Evolutionary conservation across 331 rosid genomes (phyloP).

Genomic region (Acacia pycnantha): DNA sequence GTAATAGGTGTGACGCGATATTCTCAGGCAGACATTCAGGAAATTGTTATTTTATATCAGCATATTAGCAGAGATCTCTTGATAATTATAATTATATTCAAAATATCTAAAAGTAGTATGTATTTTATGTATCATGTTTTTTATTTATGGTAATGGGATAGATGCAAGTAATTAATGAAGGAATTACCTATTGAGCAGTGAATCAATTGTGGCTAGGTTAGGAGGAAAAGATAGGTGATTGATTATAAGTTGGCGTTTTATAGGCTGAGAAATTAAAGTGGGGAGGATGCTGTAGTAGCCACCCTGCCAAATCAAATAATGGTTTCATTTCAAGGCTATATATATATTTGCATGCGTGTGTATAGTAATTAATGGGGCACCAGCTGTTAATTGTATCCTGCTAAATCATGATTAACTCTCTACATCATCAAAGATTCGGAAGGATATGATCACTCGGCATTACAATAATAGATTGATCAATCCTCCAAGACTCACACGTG

Average conservation of each 20-base stretch:
- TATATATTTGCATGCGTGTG: background rate
- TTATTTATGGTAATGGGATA: background rate
- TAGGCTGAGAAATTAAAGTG: background rate
- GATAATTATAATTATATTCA: background rate
- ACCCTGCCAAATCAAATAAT: constrained; percentile 31
- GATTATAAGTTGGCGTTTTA: background rate
- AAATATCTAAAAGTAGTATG: background rate
- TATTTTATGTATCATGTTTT: background rate
- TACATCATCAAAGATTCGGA: constrained; percentile 23
- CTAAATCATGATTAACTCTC: constrained; percentile 1
- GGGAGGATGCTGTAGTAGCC: constrained; percentile 2
- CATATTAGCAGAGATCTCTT: background rate
- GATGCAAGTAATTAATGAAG: background rate
- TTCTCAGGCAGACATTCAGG: background rate
- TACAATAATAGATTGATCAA: constrained; percentile 22
- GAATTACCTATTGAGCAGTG: background rate
- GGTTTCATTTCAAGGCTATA: background rate
- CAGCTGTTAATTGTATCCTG: background rate
- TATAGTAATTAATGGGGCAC: background rate
- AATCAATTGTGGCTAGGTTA: background rate
- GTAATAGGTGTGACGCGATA: background rate
- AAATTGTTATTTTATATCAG: background rate
- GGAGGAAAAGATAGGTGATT: background rate
- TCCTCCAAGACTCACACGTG: constrained; percentile 23
- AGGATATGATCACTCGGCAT: background rate